These are phyloP conservation scores for Pseudogymnoascus pannorum DNA, from an alignment of 2,329 filamentous ascomycete genomes.

Conservation along the genomic window DNA sequence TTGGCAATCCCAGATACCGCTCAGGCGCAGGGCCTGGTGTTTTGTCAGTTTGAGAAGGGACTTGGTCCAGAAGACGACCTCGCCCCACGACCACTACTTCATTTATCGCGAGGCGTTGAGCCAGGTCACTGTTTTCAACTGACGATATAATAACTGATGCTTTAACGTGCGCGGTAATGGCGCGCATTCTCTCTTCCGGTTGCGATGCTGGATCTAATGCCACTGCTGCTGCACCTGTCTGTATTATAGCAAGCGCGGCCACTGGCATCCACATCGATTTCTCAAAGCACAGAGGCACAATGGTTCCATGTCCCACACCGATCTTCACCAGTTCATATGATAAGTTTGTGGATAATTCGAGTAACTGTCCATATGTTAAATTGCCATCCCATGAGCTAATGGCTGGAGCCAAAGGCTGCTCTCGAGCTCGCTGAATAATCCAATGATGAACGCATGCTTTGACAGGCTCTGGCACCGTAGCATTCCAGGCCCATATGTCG, in stretches of 20 bases:
- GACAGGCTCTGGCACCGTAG: neutral
- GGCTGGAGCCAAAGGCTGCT: conserved; percentile 9
- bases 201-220: conserved; percentile 27
- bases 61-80: neutral
- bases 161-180: neutral
- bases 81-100: neutral
- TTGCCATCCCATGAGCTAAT: conserved; percentile 10
- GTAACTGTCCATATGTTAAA: conserved; percentile 9
- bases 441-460: conserved; percentile 7
- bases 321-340: neutral
- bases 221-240: conserved; percentile 26
- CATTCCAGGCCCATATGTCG: conserved; percentile 5
- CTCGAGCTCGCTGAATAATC: conserved; percentile 4
- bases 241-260: conserved; percentile 26
- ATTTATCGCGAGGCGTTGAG: neutral
- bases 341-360: conserved; percentile 2
- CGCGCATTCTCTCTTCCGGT: conserved; percentile 18
- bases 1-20: neutral
- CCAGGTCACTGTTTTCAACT: neutral
- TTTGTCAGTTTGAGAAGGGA: neutral
- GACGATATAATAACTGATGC: conserved; percentile 1
- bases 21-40: neutral
- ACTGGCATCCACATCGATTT: conserved; percentile 26
- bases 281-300: conserved; percentile 27
- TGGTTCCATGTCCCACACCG: conserved; percentile 1